Percentiles rank a stretch among this genome's conserved stretches.
Conservation (phyloP, 2,329 filamentous ascomycete species). For the Trichoderma semiorbis region DNA sequence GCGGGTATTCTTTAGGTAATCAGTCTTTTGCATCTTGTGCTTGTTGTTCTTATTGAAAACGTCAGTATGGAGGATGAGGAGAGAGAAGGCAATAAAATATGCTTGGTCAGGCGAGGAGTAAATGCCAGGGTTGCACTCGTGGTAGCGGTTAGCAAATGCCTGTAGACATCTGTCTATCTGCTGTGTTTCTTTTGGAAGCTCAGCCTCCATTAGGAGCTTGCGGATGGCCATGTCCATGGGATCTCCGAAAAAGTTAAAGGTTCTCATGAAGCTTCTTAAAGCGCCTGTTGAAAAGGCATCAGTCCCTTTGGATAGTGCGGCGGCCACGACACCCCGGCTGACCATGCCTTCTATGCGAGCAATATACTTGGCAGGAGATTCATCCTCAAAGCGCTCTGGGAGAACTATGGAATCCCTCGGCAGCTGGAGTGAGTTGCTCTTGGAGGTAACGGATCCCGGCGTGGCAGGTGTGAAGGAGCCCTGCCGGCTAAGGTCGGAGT, state of each 20-base stretch:
- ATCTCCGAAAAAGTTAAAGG: slow-evolving; percentile 92
- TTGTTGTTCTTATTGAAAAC: slow-evolving; percentile 99
- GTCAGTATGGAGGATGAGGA: slow-evolving; percentile 94
- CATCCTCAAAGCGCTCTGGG: slow-evolving; percentile 78
- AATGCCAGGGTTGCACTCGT: slow-evolving; percentile 97
- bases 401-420: slow-evolving; percentile 64
- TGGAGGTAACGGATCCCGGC: slow-evolving; percentile 67
- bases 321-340: slow-evolving; percentile 78
- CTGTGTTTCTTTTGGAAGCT: slow-evolving; percentile 94
- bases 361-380: slow-evolving; percentile 87
- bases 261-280: slow-evolving; percentile 89
- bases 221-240: slow-evolving; percentile 97
- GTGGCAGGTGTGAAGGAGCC: slow-evolving; percentile 67
- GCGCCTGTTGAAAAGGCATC: slow-evolving; percentile 82
- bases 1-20: slow-evolving; percentile 92
- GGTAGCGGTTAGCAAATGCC: slow-evolving; percentile 92
- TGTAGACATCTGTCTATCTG: slow-evolving; percentile 95
- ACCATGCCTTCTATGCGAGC: slow-evolving; percentile 77
- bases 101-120: slow-evolving; percentile 88
- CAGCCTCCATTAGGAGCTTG: slow-evolving; percentile 93
- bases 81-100: slow-evolving; percentile 97
- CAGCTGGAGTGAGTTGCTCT: slow-evolving; percentile 78
- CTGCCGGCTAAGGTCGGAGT: slow-evolving; percentile 69
- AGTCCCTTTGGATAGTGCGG: slow-evolving; percentile 77
- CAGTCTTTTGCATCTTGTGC: slow-evolving; percentile 93